These are phyloP conservation scores for Parvularia atlantis DNA, from an alignment of 78 protist species.

Conservation along the genomic window DNA sequence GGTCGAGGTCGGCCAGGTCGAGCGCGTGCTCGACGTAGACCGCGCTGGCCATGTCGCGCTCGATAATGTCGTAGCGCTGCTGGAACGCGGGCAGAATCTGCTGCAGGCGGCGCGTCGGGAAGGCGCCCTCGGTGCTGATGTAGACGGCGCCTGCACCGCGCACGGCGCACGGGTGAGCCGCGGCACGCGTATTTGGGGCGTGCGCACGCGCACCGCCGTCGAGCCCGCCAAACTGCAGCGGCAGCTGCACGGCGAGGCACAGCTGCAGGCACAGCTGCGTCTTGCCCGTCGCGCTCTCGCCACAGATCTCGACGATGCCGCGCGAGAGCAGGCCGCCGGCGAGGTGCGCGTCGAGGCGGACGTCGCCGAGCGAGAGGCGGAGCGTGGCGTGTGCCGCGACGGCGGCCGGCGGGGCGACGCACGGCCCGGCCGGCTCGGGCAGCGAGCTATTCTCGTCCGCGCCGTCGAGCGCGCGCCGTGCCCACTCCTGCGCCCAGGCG, in stretches of 20 bases:
- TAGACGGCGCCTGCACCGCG: too few species aligned
- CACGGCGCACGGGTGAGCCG: too few species aligned
- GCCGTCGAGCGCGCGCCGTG: too few species aligned
- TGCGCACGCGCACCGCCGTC: conserved; percentile 13
- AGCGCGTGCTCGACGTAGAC: neutral
- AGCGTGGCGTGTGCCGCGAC: too few species aligned
- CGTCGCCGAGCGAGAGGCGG: too few species aligned
- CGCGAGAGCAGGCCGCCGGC: conserved; percentile 3
- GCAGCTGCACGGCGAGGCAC: conserved; percentile 18
- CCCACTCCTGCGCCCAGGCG: too few species aligned
- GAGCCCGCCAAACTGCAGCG: conserved; percentile 12
- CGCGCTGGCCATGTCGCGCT: neutral
- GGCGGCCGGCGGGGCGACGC: too few species aligned
- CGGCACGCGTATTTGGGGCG: too few species aligned
- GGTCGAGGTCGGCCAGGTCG: neutral
- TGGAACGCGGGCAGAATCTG: neutral
- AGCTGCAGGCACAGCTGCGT: conserved; percentile 23
- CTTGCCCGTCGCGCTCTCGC: conserved; percentile 28
- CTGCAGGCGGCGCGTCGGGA: neutral
- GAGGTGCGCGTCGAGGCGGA: neutral
- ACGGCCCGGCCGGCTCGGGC: too few species aligned
- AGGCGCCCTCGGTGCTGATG: neutral
- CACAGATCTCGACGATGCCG: conserved; percentile 22
- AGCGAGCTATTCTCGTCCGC: too few species aligned
- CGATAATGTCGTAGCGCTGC: too few species aligned